A percentile compares a stretch with the other conserved stretches of the same genome.
Conservation (phyloP, 768 basidiomycete genomes). For the Suillus alpinus region DNA sequence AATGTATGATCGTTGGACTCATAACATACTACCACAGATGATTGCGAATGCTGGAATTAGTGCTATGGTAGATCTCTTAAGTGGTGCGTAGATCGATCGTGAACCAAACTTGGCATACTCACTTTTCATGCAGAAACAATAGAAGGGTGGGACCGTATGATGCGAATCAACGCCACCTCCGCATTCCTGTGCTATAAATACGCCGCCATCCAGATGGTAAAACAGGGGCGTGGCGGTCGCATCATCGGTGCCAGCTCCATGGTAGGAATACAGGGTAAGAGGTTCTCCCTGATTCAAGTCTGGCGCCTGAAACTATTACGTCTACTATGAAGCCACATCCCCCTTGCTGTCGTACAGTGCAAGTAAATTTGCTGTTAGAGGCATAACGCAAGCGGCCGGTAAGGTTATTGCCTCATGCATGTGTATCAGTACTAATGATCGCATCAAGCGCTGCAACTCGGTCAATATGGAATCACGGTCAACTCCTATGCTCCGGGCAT, state of each 20-base stretch:
- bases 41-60: slow-evolving; percentile 25
- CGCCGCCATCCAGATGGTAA: slow-evolving; percentile 37
- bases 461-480: slow-evolving; percentile 32
- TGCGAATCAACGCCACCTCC: slow-evolving; percentile 32
- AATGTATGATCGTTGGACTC: not conserved
- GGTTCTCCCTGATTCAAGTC: not conserved
- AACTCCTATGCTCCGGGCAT: slow-evolving; percentile 37
- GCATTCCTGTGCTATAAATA: slow-evolving; percentile 39
- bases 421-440: not conserved
- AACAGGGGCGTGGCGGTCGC: slow-evolving; percentile 36
- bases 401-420: not conserved
- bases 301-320: not conserved
- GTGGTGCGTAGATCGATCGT: not conserved
- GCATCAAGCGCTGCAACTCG: slow-evolving; percentile 23
- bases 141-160: slow-evolving; percentile 25
- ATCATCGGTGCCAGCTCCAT: slow-evolving; percentile 36
- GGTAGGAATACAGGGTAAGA: slow-evolving; percentile 27
- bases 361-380: slow-evolving; percentile 36
- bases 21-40: slow-evolving; percentile 15
- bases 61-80: slow-evolving; percentile 5
- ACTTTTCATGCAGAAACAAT: slow-evolving; percentile 1
- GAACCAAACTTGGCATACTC: not conserved
- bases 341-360: slow-evolving; percentile 8
- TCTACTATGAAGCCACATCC: not conserved
- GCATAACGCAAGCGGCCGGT: slow-evolving; percentile 38